Evolutionary conservation across 2,329 filamentous ascomycete genomes (phyloP).

Genomic region (Botryosphaeria dothidea): DNA sequence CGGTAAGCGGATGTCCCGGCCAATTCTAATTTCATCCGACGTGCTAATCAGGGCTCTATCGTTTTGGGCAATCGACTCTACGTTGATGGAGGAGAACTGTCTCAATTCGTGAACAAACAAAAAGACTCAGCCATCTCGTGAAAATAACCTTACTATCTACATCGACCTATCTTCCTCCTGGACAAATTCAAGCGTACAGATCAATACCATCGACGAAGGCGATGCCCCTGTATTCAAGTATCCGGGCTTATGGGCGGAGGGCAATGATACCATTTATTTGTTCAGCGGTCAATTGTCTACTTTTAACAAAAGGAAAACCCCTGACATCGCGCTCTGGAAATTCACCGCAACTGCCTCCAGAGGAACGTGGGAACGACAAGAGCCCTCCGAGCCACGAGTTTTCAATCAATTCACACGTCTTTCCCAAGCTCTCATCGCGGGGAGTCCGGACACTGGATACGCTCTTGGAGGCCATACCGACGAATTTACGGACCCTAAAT

Average conservation of each 20-base stretch:
- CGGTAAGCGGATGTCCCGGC: neutral
- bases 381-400: neutral
- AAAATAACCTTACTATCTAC: neutral
- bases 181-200: neutral
- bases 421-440: neutral
- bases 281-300: neutral
- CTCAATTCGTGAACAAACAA: neutral
- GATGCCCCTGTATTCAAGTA: neutral
- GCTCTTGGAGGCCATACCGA: neutral
- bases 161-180: constrained; percentile 9
- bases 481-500: neutral
- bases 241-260: neutral
- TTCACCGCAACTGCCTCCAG: neutral
- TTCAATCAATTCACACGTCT: constrained; percentile 2
- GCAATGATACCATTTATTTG: neutral
- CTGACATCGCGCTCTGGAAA: neutral
- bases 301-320: neutral
- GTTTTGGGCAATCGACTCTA: neutral
- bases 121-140: neutral
- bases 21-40: neutral
- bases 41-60: neutral
- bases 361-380: neutral
- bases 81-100: neutral
- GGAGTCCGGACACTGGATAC: neutral
- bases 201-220: neutral